These are phyloP conservation scores for Quercus cerris DNA, from an alignment of 306 rosid genomes.

Conservation along the genomic window DNA sequence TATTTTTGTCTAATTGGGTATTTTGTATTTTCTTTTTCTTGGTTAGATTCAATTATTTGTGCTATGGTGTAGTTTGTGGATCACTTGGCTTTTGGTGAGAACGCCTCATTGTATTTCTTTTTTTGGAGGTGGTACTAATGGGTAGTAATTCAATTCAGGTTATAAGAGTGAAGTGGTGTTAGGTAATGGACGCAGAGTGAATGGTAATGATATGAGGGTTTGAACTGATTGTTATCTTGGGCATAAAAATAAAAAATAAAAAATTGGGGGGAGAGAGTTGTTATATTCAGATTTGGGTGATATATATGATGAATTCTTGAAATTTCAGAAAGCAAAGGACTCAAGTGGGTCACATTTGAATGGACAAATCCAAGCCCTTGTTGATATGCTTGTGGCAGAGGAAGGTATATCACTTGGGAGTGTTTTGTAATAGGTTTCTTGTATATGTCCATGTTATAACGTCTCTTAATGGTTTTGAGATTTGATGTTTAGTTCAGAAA, in stretches of 20 bases:
- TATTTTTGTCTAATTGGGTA: neutral
- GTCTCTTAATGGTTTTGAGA: neutral
- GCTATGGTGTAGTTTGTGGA: neutral
- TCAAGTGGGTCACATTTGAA: conserved; percentile 41
- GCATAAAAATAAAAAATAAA: too few relatives aligned
- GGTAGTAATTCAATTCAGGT: neutral
- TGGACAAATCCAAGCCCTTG: conserved; percentile 50
- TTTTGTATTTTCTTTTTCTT: neutral
- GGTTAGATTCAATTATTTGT: neutral
- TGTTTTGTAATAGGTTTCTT: neutral
- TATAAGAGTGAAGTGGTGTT: neutral
- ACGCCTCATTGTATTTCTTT: neutral
- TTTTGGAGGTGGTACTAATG: neutral
- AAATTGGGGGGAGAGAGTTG: too few relatives aligned
- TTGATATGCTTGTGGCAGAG: conserved; percentile 69
- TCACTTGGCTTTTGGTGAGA: neutral
- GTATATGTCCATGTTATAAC: neutral
- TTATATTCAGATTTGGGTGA: neutral
- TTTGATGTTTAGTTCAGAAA: neutral
- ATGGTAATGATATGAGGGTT: neutral
- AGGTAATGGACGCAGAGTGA: neutral
- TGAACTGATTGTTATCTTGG: neutral
- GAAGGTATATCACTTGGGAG: conserved; percentile 48
- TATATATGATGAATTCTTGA: neutral
- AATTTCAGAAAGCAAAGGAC: conserved; percentile 29